phyloP scores from a whole-genome alignment of 148 eudicot genomes.

The Pharnaceum exiguum region DNA sequence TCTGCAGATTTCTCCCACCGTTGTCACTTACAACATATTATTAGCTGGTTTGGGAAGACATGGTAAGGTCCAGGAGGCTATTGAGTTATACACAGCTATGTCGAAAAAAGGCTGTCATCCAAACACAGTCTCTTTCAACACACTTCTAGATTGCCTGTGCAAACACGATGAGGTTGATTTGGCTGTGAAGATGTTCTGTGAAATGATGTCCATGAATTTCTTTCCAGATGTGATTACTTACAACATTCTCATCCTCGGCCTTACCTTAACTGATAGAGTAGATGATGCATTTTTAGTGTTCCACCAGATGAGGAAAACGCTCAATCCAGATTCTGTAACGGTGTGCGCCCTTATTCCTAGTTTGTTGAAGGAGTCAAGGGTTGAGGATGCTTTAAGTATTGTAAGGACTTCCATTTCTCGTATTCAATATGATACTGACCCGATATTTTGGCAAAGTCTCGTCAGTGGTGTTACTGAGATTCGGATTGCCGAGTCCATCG shows the following conservation, averaged over 20 bases:
- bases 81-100: conserved; percentile 60
- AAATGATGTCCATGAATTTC: conserved; percentile 61
- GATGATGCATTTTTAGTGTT: conserved; percentile 73
- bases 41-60: conserved; percentile 81
- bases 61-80: conserved; percentile 68
- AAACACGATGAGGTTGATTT: conserved; percentile 67
- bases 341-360: conserved; percentile 72
- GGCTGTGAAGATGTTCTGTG: conserved; percentile 57
- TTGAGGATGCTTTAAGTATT: conserved; percentile 66
- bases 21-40: conserved; percentile 87
- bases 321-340: conserved; percentile 70
- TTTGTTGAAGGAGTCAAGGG: conserved; percentile 50
- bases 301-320: conserved; percentile 76
- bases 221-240: conserved; percentile 78
- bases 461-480: conserved; percentile 64
- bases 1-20: conserved; percentile 68
- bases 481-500: conserved; percentile 40
- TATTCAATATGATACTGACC: conserved; percentile 12
- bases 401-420: conserved; percentile 33
- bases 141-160: conserved; percentile 83
- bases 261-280: conserved; percentile 50
- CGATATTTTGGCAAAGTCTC: conserved; percentile 63
- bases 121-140: conserved; percentile 74
- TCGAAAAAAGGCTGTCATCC: conserved; percentile 50
- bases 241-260: conserved; percentile 74